Percentiles rank a stretch among this genome's conserved stretches.
phyloP scores from a whole-genome alignment of 176 grass and related monocot genomes.

The Triticum timopheevii region DNA sequence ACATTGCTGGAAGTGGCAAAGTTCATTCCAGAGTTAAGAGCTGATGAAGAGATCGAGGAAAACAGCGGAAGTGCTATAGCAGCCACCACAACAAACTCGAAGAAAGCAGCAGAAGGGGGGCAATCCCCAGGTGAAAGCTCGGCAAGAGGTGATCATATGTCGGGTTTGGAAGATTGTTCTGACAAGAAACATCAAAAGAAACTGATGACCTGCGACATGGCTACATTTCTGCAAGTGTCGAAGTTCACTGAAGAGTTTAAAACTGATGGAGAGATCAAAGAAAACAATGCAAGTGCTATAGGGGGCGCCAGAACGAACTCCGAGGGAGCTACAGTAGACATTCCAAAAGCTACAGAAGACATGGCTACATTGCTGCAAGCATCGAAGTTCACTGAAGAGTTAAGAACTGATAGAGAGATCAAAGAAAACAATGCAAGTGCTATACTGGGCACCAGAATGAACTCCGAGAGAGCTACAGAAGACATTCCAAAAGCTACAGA shows the following conservation, averaged over 20 bases:
- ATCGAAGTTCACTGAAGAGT: background rate
- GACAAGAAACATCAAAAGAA: constrained; percentile 11
- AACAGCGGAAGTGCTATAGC: background rate
- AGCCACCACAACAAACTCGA: background rate
- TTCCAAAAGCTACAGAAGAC: constrained; percentile 9
- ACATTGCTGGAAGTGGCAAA: background rate
- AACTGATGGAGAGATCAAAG: constrained; percentile 1
- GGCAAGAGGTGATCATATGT: background rate
- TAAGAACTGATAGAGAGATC: constrained; percentile 6
- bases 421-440: too few relatives aligned
- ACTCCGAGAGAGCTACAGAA: too few relatives aligned
- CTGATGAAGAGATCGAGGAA: constrained; percentile 6
- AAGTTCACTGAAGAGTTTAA: constrained; percentile 1
- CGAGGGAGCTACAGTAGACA: too few relatives aligned
- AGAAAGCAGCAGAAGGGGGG: background rate
- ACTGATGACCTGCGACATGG: background rate
- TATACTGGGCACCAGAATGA: too few relatives aligned
- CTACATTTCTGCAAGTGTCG: background rate
- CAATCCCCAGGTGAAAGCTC: background rate
- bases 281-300: too few relatives aligned
- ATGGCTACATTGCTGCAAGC: too few relatives aligned
- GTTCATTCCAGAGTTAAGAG: background rate
- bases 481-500: constrained; percentile 20
- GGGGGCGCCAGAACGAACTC: too few relatives aligned
- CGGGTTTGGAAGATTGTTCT: background rate